Conservation (phyloP, 768 basidiomycete species). For the Lanmaoa rubissima region DNA sequence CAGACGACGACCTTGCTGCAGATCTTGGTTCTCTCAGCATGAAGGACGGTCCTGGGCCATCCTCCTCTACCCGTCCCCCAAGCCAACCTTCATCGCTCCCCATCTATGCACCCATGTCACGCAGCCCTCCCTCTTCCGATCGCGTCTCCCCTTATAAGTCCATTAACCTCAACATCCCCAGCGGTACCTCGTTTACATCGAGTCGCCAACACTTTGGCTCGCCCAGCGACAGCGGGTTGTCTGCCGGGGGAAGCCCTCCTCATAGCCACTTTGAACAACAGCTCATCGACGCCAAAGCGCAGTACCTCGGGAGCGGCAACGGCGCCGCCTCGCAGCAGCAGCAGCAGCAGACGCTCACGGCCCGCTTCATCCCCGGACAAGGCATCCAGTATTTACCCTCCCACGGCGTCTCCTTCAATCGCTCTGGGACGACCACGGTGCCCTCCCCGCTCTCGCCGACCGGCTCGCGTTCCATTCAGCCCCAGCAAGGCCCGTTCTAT, state of each 20-base stretch:
- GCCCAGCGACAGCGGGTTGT: conserved; percentile 60
- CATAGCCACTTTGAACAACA: conserved; percentile 47
- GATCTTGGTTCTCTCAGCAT: conserved; percentile 65
- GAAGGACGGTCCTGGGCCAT: conserved; percentile 30
- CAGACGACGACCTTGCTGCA: conserved; percentile 78
- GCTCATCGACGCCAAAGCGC: conserved; percentile 40
- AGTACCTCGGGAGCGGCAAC: conserved; percentile 29
- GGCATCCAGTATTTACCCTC: conserved; percentile 58
- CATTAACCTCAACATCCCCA: conserved; percentile 61
- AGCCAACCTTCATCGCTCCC: conserved; percentile 76
- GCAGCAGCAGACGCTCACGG: conserved; percentile 43
- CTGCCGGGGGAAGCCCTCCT: conserved; percentile 50
- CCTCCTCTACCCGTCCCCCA: conserved; percentile 50
- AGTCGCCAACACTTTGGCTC: conserved; percentile 49
- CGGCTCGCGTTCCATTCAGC: conserved; percentile 26
- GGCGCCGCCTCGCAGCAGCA: conserved; percentile 21
- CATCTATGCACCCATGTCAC: conserved; percentile 67
- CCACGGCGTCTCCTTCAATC: conserved; percentile 37
- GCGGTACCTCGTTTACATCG: conserved; percentile 40
- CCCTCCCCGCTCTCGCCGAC: conserved; percentile 61
- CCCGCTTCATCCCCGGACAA: conserved; percentile 63
- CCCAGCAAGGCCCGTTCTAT: conserved; percentile 30
- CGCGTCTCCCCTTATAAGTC: conserved; percentile 53
- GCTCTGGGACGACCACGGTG: conserved; percentile 35
- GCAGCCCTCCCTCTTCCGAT: conserved; percentile 58